phyloP scores from a whole-genome alignment of 352 stramenopile genomes.

The Globisporangium sylvaticum region DNA sequence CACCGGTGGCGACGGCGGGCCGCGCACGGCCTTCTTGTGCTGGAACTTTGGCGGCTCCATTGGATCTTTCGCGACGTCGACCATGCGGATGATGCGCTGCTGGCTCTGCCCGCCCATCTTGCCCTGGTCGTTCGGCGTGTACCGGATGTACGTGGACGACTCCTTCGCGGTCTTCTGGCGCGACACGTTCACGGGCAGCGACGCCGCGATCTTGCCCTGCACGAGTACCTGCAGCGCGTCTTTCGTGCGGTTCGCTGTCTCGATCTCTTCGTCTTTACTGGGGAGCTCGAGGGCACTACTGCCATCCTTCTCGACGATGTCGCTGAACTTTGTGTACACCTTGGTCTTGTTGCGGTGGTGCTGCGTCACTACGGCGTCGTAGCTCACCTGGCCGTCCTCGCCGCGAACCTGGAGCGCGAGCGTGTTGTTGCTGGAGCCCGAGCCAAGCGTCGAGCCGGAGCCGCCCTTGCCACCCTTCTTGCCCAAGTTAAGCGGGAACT shows the following conservation, averaged over 20 bases:
- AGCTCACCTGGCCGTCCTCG: slow-evolving; percentile 82
- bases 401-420: slow-evolving; percentile 93
- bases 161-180: slow-evolving; percentile 92
- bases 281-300: slow-evolving; percentile 48
- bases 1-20: slow-evolving; percentile 87
- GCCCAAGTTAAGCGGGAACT: slow-evolving; percentile 96
- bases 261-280: slow-evolving; percentile 56
- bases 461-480: slow-evolving; percentile 62
- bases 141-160: slow-evolving; percentile 77
- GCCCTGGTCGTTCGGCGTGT: slow-evolving; percentile 80
- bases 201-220: slow-evolving; percentile 88
- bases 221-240: slow-evolving; percentile 90
- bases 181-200: slow-evolving; percentile 57
- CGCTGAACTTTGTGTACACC: slow-evolving; percentile 92
- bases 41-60: slow-evolving; percentile 99
- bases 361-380: slow-evolving; percentile 97
- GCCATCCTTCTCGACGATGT: slow-evolving; percentile 91
- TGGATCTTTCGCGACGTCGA: slow-evolving; percentile 97
- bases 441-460: not conserved
- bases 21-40: slow-evolving; percentile 95
- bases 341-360: slow-evolving; percentile 93
- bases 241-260: slow-evolving; percentile 62
- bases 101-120: slow-evolving; percentile 52
- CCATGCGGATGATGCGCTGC: slow-evolving; percentile 98
- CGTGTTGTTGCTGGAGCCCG: slow-evolving; percentile 26